These are phyloP conservation scores for Sextonia rubra DNA, from an alignment of 164 flowering plant genomes.

Conservation along the genomic window DNA sequence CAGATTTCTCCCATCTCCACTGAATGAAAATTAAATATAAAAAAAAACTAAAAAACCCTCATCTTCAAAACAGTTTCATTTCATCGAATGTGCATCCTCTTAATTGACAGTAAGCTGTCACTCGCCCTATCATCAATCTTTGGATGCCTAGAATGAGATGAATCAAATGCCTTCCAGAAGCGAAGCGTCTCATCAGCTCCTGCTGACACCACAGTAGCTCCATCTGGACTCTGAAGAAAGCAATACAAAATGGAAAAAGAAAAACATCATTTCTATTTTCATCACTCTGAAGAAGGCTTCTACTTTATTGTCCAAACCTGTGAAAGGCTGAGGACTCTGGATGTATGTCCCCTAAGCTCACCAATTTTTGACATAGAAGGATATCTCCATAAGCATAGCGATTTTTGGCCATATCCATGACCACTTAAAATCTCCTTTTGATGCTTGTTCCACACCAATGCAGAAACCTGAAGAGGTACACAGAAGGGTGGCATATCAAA, in stretches of 20 bases:
- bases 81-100: constrained; percentile 39
- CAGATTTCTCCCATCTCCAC: too few relatives aligned
- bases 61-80: neutral
- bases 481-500: too few relatives aligned
- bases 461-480: constrained; percentile 34
- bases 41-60: too few relatives aligned
- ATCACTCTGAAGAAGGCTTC: neutral
- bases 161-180: constrained; percentile 45
- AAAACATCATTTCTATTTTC: too few relatives aligned
- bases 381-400: constrained; percentile 48
- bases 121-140: constrained; percentile 22
- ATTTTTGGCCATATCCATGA: constrained; percentile 43
- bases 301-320: constrained; percentile 30
- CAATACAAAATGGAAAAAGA: neutral
- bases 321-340: constrained; percentile 43
- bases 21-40: too few relatives aligned
- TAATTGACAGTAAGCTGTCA: constrained; percentile 30
- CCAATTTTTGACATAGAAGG: constrained; percentile 46
- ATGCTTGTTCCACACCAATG: constrained; percentile 56
- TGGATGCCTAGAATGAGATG: constrained; percentile 18
- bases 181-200: constrained; percentile 53
- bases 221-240: constrained; percentile 53
- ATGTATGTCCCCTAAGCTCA: constrained; percentile 21
- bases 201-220: constrained; percentile 42
- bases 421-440: constrained; percentile 51